Evolutionary conservation across 139 green algal species (phyloP).

Genomic region (Chlorella sp.): DNA sequence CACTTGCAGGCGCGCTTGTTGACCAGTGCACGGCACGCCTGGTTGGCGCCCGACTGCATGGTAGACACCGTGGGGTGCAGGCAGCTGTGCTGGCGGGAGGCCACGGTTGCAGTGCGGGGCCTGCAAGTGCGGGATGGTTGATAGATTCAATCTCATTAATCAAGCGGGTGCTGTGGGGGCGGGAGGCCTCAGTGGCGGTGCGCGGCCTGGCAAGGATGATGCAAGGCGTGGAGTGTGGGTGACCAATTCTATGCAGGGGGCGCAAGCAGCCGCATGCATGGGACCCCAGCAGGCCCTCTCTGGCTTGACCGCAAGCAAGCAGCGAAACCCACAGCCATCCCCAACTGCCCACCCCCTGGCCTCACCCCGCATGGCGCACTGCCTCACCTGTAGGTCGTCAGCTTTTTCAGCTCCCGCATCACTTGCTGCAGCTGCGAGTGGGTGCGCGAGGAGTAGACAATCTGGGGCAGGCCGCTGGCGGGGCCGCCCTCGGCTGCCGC

Average conservation of each 20-base stretch:
- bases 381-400: constrained; percentile 71
- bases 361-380: neutral
- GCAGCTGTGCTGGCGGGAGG: constrained; percentile 90
- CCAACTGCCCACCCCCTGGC: neutral
- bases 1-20: constrained; percentile 69
- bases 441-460: constrained; percentile 94
- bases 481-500: constrained; percentile 1
- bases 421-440: constrained; percentile 96
- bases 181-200: neutral
- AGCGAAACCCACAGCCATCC: neutral
- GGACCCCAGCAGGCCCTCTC: too few relatives aligned
- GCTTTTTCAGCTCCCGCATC: constrained; percentile 88
- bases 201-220: neutral
- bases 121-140: constrained; percentile 32
- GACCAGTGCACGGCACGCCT: constrained; percentile 76
- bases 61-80: constrained; percentile 61
- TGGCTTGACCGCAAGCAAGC: too few relatives aligned
- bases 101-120: constrained; percentile 76
- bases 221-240: neutral
- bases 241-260: neutral
- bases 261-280: neutral
- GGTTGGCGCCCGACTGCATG: constrained; percentile 64
- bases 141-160: too few relatives aligned
- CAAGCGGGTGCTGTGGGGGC: too few relatives aligned
- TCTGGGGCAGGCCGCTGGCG: constrained; percentile 56